Base-by-base conservation (phyloP, 2,329 filamentous ascomycete species). In the Chaetomium sp. region DNA sequence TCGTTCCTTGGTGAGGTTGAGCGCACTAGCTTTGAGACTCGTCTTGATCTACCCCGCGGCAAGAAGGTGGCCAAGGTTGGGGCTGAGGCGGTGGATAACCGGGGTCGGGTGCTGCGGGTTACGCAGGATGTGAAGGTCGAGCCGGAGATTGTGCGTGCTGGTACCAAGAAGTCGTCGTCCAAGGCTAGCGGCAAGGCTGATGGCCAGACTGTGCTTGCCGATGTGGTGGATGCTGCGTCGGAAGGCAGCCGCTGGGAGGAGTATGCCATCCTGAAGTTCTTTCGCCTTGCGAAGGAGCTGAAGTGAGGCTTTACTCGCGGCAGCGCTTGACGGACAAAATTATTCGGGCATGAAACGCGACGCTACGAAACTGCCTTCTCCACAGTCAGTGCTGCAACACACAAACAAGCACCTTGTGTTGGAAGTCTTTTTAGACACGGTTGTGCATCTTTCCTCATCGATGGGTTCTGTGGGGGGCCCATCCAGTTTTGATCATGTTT, bases 11-110 rank as follows among this genome's bases (percentile, higher is more conserved):
- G 62, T 2, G 59, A 64, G 49, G 50, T 42, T 36, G 41, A 54
- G 51, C 52, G 62, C 10, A 60, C 35, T 10, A 54, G 59, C 34
- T 64, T 62, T 41, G 62, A 64, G 58, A 64, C 60, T 3, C 47
- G 46, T 46, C 35, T 62, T n/a, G 57, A 62, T 35, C 49, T 64
- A 5, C 45, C 51, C 10, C 37, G 49, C 1, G 53, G 34, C 10
- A 52, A 47, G 43, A 49, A 47, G 46, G 55, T 59, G 5, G 42
- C n/a, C 5, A 51, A 47, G 10, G 61, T 63, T 10, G 53, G 49
- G 27, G 59, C 61, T 1, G 55, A 63, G 52, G 61, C 60, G n/a
- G 52, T 63, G 11, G 59, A 59, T 14, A 52, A 34, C 19, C 38
- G 37, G 3, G 61, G 61, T 2, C 57, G 34, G 11, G 53, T 59